phyloP scores from a whole-genome alignment of 2,329 filamentous ascomycete genomes.

The Fusarium sp. region DNA sequence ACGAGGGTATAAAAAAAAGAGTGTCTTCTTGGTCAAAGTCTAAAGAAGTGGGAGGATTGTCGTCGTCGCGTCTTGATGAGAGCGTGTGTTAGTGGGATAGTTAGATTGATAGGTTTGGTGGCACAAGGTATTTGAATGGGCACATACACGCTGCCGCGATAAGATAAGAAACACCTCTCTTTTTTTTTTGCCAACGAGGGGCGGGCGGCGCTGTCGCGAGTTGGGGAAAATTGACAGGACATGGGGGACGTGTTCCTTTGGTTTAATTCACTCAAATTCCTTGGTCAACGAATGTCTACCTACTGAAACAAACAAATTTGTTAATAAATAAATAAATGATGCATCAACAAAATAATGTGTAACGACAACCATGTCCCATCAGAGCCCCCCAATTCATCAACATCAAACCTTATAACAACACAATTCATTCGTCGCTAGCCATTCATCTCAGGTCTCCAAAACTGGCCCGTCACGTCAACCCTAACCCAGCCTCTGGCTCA shows the following conservation, averaged over 20 bases:
- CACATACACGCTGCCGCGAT: slow-evolving; percentile 22
- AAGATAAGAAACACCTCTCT: slow-evolving; percentile 29
- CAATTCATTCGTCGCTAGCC: background rate
- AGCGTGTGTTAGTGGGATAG: slow-evolving; percentile 26
- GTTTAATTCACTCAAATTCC: background rate
- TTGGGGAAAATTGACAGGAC: background rate
- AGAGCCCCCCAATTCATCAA: background rate
- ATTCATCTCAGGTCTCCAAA: background rate
- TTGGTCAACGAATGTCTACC: slow-evolving; percentile 10
- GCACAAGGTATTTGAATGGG: slow-evolving; percentile 32
- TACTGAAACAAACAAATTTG: slow-evolving; percentile 12
- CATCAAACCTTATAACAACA: background rate
- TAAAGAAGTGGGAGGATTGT: background rate
- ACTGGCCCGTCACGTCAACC: slow-evolving; percentile 6
- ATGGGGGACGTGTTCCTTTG: background rate
- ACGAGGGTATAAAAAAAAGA: background rate
- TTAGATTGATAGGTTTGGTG: slow-evolving; percentile 12
- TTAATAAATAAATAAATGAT: slow-evolving; percentile 8
- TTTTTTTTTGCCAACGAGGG: background rate
- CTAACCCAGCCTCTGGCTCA: slow-evolving; percentile 24
- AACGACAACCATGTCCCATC: background rate
- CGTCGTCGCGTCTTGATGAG: slow-evolving; percentile 14
- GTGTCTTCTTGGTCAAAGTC: background rate
- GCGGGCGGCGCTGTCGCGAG: background rate
- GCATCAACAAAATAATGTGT: background rate